Percentiles rank a stretch among this genome's conserved stretches.
Evolutionary conservation across 2,329 filamentous ascomycete species (phyloP).

Genomic region (Dendrostoma leiphaemia): DNA sequence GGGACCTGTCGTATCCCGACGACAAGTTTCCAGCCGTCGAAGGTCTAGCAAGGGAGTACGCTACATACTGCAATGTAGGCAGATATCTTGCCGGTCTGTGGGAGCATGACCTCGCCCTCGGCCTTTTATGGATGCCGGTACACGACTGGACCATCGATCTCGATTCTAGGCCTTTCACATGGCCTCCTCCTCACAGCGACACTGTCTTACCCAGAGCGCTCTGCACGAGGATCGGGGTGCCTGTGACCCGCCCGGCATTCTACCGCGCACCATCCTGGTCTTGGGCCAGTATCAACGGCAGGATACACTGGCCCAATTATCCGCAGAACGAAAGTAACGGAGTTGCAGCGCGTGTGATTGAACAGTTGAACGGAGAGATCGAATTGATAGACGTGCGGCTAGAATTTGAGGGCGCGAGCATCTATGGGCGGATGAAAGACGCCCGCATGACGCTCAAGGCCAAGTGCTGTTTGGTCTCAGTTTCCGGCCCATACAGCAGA

Average conservation of each 20-base stretch:
- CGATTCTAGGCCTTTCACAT: neutral
- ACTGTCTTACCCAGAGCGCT: too few species aligned
- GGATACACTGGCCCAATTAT: neutral
- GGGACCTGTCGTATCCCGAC: neutral
- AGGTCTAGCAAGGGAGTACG: neutral
- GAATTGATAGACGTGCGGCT: neutral
- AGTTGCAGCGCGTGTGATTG: neutral
- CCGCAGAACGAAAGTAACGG: neutral
- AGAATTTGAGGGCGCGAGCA: neutral
- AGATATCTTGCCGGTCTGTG: neutral
- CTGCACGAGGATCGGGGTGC: neutral
- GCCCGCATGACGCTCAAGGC: neutral
- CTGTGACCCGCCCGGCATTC: neutral
- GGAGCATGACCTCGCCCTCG: neutral
- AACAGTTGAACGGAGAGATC: neutral
- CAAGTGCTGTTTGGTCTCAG: neutral
- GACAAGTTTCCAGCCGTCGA: neutral
- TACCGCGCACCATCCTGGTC: neutral
- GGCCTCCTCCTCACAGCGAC: neutral
- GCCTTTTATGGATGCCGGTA: neutral
- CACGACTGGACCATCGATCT: too few species aligned
- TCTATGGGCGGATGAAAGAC: neutral
- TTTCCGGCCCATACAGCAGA: neutral
- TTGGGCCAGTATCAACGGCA: neutral
- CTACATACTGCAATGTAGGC: neutral